Conservation (phyloP, 805 yeast species). For the Cyberlindnera misumaiensis region DNA sequence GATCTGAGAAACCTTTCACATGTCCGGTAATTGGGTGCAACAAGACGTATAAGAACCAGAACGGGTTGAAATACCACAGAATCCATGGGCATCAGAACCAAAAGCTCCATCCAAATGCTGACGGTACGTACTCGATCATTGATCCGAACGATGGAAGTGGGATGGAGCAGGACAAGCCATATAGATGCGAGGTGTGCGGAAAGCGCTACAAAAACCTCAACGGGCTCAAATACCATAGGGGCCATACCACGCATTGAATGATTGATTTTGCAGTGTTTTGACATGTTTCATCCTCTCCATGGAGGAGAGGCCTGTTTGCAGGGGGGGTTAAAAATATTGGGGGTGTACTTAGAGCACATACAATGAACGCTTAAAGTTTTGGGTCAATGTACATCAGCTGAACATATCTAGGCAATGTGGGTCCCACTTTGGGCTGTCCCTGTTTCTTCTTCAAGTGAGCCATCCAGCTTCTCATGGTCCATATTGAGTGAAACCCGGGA, state of each 20-base stretch:
- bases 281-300: too few relatives aligned
- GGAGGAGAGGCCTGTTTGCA: too few relatives aligned
- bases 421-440: too few relatives aligned
- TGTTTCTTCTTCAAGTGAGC: too few relatives aligned
- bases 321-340: too few relatives aligned
- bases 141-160: constrained; percentile 96
- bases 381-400: too few relatives aligned
- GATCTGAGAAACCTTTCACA: constrained; percentile 89
- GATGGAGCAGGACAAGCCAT: constrained; percentile 96
- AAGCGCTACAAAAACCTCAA: constrained; percentile 93
- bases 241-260: constrained; percentile 85
- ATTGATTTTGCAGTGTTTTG: too few relatives aligned
- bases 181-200: constrained; percentile 97
- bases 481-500: constrained; percentile 31
- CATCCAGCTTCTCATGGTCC: too few relatives aligned
- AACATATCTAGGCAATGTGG: too few relatives aligned
- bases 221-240: constrained; percentile 95
- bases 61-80: constrained; percentile 93
- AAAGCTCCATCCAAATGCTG: constrained; percentile 81
- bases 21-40: constrained; percentile 99
- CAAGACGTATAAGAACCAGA: constrained; percentile 94
- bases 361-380: too few relatives aligned
- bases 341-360: too few relatives aligned
- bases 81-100: constrained; percentile 97
- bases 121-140: constrained; percentile 86